Conservation (phyloP, 495 filamentous ascomycete species). For the Darksidea phi region DNA sequence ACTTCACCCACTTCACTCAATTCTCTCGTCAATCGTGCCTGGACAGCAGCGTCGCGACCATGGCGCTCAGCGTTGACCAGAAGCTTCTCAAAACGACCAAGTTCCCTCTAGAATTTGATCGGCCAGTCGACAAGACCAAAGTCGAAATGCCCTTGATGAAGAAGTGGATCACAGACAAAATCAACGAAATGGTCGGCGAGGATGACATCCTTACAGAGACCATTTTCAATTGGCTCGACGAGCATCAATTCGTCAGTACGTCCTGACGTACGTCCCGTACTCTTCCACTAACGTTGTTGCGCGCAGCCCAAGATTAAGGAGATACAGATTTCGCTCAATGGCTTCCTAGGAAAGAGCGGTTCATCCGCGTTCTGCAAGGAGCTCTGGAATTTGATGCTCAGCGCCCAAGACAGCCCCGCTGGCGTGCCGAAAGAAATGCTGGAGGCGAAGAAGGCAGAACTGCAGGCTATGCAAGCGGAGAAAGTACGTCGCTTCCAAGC, state of each 20-base stretch:
- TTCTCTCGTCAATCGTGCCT: not conserved
- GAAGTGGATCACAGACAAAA: constrained; percentile 92
- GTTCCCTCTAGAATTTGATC: constrained; percentile 88
- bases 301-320: constrained; percentile 88
- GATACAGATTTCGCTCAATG: constrained; percentile 88
- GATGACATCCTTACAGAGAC: constrained; percentile 95
- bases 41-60: constrained; percentile 6
- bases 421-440: constrained; percentile 92
- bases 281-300: constrained; percentile 13
- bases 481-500: constrained; percentile 59
- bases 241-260: constrained; percentile 68
- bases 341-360: constrained; percentile 85
- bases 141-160: constrained; percentile 97
- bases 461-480: constrained; percentile 89
- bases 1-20: not conserved
- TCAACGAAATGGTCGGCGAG: constrained; percentile 79
- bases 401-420: constrained; percentile 81
- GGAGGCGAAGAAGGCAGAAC: constrained; percentile 91
- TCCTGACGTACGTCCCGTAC: not conserved
- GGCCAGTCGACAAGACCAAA: constrained; percentile 96
- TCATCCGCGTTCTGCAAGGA: constrained; percentile 89
- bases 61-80: constrained; percentile 61
- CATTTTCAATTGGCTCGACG: constrained; percentile 85
- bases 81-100: constrained; percentile 88
- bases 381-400: constrained; percentile 86